Conservation (phyloP, 1,284 basidiomycete genomes). For the Nidula niveotomentosa region DNA sequence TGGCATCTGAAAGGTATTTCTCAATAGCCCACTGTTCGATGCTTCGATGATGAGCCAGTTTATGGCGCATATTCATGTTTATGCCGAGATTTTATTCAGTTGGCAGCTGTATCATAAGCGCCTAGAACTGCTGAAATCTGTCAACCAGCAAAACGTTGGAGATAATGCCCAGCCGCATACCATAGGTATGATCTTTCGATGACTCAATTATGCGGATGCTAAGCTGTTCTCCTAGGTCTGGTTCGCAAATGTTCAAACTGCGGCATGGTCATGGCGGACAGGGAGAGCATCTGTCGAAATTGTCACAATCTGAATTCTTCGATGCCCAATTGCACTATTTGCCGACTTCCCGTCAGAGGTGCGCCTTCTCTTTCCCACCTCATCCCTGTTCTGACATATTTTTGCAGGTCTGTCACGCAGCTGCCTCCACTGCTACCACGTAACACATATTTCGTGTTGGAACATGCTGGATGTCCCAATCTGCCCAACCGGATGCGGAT, state of each 20-base stretch:
- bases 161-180: constrained; percentile 29
- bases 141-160: constrained; percentile 29
- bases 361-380: neutral
- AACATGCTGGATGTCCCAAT: constrained; percentile 41
- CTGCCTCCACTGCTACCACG: constrained; percentile 67
- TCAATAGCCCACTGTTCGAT: constrained; percentile 25
- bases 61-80: constrained; percentile 60
- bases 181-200: constrained; percentile 30
- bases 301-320: constrained; percentile 43
- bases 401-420: constrained; percentile 64
- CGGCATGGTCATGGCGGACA: constrained; percentile 26
- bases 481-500: constrained; percentile 68
- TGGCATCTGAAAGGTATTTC: constrained; percentile 1
- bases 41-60: constrained; percentile 44
- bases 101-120: constrained; percentile 71
- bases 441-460: constrained; percentile 70
- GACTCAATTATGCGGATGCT: neutral
- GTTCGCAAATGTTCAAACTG: constrained; percentile 37
- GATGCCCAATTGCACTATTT: constrained; percentile 65
- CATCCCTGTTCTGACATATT: neutral
- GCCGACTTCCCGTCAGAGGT: constrained; percentile 81
- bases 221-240: constrained; percentile 21
- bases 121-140: constrained; percentile 67
- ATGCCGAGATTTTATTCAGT: constrained; percentile 73
- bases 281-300: constrained; percentile 41